A percentile compares a stretch with the other conserved stretches of the same genome.
Evolutionary conservation across 176 grass and related monocot genomes (phyloP).

Genomic region (Phoenix dactylifera): DNA sequence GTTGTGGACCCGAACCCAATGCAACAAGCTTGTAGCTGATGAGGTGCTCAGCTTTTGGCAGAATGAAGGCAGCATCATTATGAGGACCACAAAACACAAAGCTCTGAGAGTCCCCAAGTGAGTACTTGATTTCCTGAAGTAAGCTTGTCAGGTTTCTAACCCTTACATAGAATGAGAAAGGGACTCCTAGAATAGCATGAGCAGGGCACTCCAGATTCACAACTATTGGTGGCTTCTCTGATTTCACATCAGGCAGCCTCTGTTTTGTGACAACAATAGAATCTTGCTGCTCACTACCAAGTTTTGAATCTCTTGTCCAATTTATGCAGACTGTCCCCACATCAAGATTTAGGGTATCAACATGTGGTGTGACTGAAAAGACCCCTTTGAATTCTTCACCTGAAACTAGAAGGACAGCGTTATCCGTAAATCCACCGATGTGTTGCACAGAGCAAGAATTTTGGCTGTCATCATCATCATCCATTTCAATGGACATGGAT

Average conservation of each 20-base stretch:
- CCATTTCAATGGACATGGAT: conserved; percentile 40
- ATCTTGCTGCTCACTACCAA: conserved; percentile 29
- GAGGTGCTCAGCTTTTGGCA: conserved; percentile 58
- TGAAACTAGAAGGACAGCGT: conserved; percentile 41
- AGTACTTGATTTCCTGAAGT: conserved; percentile 94
- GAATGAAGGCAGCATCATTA: conserved; percentile 60
- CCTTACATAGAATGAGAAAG: conserved; percentile 84
- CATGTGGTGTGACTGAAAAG: conserved; percentile 59
- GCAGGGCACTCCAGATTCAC: conserved; percentile 77
- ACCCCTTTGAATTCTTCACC: conserved; percentile 74
- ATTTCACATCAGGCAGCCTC: conserved; percentile 46
- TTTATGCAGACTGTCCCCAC: conserved; percentile 60
- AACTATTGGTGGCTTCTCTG: conserved; percentile 77
- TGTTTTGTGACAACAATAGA: conserved; percentile 40
- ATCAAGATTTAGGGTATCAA: conserved; percentile 28
- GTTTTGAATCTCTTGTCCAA: conserved; percentile 65
- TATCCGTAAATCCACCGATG: conserved; percentile 45
- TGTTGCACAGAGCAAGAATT: conserved; percentile 42
- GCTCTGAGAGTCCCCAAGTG: conserved; percentile 80
- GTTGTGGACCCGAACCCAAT: conserved; percentile 61
- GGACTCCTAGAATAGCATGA: conserved; percentile 59
- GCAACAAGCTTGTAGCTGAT: conserved; percentile 83
- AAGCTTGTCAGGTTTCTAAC: conserved; percentile 70
- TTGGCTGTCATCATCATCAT: conserved; percentile 16
- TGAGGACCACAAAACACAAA: conserved; percentile 91